Evolutionary conservation across 805 yeast species (phyloP).

Genomic region (Cyberlindnera lachancei): DNA sequence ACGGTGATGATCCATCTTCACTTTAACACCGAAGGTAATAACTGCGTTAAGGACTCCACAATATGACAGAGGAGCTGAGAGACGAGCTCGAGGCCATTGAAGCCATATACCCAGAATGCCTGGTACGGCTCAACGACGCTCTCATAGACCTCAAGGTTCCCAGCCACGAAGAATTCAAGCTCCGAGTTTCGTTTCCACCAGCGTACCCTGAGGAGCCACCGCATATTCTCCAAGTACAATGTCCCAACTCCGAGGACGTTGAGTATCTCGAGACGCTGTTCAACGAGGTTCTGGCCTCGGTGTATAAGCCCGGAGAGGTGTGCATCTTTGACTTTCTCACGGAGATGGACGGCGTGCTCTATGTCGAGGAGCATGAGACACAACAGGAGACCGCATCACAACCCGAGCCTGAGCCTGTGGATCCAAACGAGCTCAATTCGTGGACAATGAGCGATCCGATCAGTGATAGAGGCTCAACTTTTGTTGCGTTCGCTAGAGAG

Average conservation of each 20-base stretch:
- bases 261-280: slow-evolving; percentile 42
- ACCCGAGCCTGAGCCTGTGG: slow-evolving; percentile 6
- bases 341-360: slow-evolving; percentile 52
- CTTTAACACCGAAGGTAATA: too few species aligned
- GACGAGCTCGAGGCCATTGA: slow-evolving; percentile 81
- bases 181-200: slow-evolving; percentile 68
- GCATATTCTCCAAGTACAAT: slow-evolving; percentile 47
- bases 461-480: slow-evolving; percentile 77
- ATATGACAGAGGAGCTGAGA: slow-evolving; percentile 42
- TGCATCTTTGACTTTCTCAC: slow-evolving; percentile 72
- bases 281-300: slow-evolving; percentile 42
- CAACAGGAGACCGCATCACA: slow-evolving; percentile 4
- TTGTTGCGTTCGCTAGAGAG: slow-evolving; percentile 64
- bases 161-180: slow-evolving; percentile 47
- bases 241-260: slow-evolving; percentile 27
- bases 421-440: slow-evolving; percentile 46
- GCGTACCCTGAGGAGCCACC: slow-evolving; percentile 67
- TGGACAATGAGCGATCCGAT: slow-evolving; percentile 79
- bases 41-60: too few species aligned
- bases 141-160: slow-evolving; percentile 47
- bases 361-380: slow-evolving; percentile 22
- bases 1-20: too few species aligned
- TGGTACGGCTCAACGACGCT: slow-evolving; percentile 28
- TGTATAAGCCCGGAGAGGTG: slow-evolving; percentile 57
- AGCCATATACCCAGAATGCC: slow-evolving; percentile 74